Conservation (phyloP, 1,139 yeast species). For the Suhomyces bolitotheri region DNA sequence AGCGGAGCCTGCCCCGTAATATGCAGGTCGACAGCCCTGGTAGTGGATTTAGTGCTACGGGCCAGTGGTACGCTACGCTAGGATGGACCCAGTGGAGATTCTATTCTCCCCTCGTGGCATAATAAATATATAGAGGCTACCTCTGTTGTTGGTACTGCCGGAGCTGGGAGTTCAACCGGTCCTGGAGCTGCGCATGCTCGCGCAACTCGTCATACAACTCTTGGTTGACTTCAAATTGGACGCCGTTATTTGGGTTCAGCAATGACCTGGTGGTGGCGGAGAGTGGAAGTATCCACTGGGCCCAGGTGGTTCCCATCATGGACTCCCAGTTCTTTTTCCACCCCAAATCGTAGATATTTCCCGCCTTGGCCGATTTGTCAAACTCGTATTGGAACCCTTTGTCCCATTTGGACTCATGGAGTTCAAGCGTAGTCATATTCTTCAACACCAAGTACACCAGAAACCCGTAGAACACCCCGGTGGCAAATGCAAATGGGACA, state of each 20-base stretch:
- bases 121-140: not conserved
- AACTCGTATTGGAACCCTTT: slow-evolving; percentile 36
- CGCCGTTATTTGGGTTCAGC: slow-evolving; percentile 45
- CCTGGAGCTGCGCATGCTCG: slow-evolving; percentile 47
- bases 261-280: slow-evolving; percentile 24
- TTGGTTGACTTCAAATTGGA: slow-evolving; percentile 51
- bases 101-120: too few relatives aligned
- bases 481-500: slow-evolving; percentile 62
- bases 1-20: too few relatives aligned
- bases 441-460: slow-evolving; percentile 57
- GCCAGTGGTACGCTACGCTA: too few relatives aligned
- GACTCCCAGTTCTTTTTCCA: slow-evolving; percentile 56
- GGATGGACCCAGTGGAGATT: too few relatives aligned
- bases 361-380: slow-evolving; percentile 35
- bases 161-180: slow-evolving; percentile 49
- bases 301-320: slow-evolving; percentile 69
- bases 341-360: slow-evolving; percentile 81
- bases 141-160: slow-evolving; percentile 10
- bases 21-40: too few relatives aligned
- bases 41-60: too few relatives aligned
- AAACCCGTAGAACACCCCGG: slow-evolving; percentile 58
- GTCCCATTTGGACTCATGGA: slow-evolving; percentile 57
- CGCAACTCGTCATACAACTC: slow-evolving; percentile 42
- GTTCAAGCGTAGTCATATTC: slow-evolving; percentile 82
- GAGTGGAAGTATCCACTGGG: slow-evolving; percentile 75